A percentile compares a stretch with the other conserved stretches of the same genome.
Conservation (phyloP, 1,139 yeast species). For the Kurtzmaniella natalensis region DNA sequence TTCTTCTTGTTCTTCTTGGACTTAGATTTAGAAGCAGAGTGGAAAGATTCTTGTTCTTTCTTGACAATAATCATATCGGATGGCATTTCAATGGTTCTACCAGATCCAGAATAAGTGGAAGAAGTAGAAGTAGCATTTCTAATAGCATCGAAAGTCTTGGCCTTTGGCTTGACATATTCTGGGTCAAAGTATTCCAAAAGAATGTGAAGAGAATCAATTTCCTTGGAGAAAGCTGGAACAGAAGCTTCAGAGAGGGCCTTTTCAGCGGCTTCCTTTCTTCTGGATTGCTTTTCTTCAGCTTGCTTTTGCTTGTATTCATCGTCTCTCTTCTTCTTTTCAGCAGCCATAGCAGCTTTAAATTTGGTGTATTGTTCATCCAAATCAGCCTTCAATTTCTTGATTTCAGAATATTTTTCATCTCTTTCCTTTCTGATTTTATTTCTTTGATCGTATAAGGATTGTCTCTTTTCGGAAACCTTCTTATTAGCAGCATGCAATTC, state of each 20-base stretch:
- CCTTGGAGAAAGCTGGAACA: slow-evolving; percentile 78
- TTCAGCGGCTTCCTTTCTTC: slow-evolving; percentile 63
- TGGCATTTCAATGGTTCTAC: slow-evolving; percentile 56
- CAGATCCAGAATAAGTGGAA: slow-evolving; percentile 18
- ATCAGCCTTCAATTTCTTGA: slow-evolving; percentile 62
- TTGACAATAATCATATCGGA: slow-evolving; percentile 61
- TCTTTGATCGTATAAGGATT: slow-evolving; percentile 61
- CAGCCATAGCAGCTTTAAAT: slow-evolving; percentile 65
- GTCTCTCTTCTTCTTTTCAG: slow-evolving; percentile 66
- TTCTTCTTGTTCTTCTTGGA: slow-evolving; percentile 39
- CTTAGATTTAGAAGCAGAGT: slow-evolving; percentile 50
- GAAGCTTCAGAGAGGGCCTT: slow-evolving; percentile 63
- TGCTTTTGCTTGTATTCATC: slow-evolving; percentile 58
- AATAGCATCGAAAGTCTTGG: slow-evolving; percentile 20
- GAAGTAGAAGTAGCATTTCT: slow-evolving; percentile 23
- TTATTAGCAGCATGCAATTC: slow-evolving; percentile 58
- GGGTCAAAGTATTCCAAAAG: slow-evolving; percentile 77
- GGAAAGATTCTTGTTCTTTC: slow-evolving; percentile 58
- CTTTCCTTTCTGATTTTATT: slow-evolving; percentile 63
- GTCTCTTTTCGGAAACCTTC: slow-evolving; percentile 62
- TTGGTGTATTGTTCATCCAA: slow-evolving; percentile 69
- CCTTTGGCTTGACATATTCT: slow-evolving; percentile 59
- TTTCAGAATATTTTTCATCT: slow-evolving; percentile 60
- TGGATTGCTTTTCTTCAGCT: slow-evolving; percentile 56
- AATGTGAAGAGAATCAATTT: slow-evolving; percentile 69